A percentile compares a stretch with the other conserved stretches of the same genome.
Evolutionary conservation across 306 rosid genomes (phyloP).

Genomic region (Casuarina cunninghamiana): DNA sequence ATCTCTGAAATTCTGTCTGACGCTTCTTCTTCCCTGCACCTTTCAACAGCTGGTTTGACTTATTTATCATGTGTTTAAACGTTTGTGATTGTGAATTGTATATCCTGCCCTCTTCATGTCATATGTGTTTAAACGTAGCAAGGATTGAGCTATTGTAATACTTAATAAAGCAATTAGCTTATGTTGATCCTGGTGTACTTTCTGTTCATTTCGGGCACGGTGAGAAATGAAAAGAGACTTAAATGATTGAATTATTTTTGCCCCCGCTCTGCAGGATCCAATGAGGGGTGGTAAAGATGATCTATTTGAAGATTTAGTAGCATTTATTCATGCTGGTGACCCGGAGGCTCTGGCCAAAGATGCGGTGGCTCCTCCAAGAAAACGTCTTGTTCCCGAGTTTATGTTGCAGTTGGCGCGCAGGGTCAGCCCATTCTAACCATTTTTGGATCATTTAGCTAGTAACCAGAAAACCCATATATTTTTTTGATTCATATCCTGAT

Average conservation of each 20-base stretch:
- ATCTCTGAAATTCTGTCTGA: background rate
- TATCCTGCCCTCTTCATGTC: no score
- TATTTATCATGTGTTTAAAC: background rate
- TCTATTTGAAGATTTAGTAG: constrained; percentile 76
- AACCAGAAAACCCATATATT: background rate
- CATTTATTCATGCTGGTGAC: constrained; percentile 63
- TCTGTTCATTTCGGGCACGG: background rate
- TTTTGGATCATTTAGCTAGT: background rate
- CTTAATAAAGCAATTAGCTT: no score
- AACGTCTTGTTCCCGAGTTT: constrained; percentile 87
- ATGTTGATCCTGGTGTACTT: background rate
- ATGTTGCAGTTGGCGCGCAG: constrained; percentile 77
- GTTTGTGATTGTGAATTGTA: background rate
- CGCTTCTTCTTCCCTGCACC: background rate
- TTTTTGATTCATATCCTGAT: constrained; percentile 7
- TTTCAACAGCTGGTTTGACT: background rate
- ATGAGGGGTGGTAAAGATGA: constrained; percentile 89
- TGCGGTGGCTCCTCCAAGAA: constrained; percentile 70
- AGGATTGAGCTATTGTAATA: no score
- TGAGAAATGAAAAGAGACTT: background rate
- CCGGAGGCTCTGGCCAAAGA: constrained; percentile 67
- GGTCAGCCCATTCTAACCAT: constrained; percentile 76
- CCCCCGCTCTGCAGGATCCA: constrained; percentile 62
- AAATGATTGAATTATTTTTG: background rate
- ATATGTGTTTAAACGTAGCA: no score